phyloP scores from a whole-genome alignment of 2,329 filamentous ascomycete species.

The Sordariomycetes sp. region DNA sequence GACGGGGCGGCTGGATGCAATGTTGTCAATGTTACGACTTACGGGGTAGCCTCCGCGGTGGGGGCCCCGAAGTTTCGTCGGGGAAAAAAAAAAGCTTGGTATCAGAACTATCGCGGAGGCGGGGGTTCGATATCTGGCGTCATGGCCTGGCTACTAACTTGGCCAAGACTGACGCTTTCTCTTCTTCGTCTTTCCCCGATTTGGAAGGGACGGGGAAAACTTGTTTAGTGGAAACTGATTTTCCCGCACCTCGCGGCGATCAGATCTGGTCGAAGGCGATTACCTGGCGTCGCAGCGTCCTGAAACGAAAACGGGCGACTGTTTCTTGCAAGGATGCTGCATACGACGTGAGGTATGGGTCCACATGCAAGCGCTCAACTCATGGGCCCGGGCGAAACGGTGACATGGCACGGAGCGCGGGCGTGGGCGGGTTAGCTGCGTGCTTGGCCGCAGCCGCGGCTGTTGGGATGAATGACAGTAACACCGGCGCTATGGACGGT shows the following conservation, averaged over 20 bases:
- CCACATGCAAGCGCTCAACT: not conserved
- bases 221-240: not conserved
- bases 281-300: not conserved
- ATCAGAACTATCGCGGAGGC: not conserved
- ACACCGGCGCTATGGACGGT: too few species aligned
- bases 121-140: not conserved
- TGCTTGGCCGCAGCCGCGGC: too few species aligned
- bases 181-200: not conserved
- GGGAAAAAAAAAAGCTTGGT: not conserved
- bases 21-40: not conserved
- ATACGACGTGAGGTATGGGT: not conserved
- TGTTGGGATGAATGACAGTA: too few species aligned
- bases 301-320: not conserved
- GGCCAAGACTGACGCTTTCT: not conserved
- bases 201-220: not conserved
- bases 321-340: not conserved
- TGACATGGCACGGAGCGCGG: not conserved
- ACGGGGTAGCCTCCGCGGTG: not conserved
- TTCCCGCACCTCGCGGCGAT: not conserved
- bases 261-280: not conserved
- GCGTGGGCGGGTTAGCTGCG: not conserved
- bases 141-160: not conserved
- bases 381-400: not conserved
- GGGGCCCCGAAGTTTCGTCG: not conserved
- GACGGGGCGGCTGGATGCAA: not conserved